These are phyloP conservation scores for Jamesozyma piceae DNA, from an alignment of 805 yeast genomes.

Conservation along the genomic window DNA sequence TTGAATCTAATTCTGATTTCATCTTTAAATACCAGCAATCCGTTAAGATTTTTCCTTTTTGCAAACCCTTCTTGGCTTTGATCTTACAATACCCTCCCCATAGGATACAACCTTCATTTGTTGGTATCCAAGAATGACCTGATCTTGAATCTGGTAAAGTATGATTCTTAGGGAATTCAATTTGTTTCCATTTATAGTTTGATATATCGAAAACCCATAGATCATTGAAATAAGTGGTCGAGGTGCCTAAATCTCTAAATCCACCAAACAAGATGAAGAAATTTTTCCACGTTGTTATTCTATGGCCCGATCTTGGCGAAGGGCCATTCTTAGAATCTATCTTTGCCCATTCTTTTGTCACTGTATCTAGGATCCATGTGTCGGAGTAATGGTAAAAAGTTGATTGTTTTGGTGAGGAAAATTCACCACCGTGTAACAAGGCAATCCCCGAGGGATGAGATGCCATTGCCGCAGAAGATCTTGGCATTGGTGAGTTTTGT, in stretches of 20 bases:
- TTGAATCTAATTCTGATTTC: constrained; percentile 64
- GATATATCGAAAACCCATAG: constrained; percentile 89
- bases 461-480: constrained; percentile 90
- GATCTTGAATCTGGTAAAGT: constrained; percentile 83
- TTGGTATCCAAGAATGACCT: constrained; percentile 80
- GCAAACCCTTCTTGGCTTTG: constrained; percentile 68
- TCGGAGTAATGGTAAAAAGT: constrained; percentile 95
- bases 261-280: constrained; percentile 83
- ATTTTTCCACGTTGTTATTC: constrained; percentile 88
- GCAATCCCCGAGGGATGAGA: constrained; percentile 86
- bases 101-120: constrained; percentile 69
- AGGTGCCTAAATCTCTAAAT: constrained; percentile 77
- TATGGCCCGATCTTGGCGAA: constrained; percentile 81
- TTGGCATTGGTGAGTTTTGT: constrained; percentile 81
- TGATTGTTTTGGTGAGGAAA: constrained; percentile 89
- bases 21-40: constrained; percentile 85
- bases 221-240: constrained; percentile 76
- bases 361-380: constrained; percentile 85
- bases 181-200: constrained; percentile 82
- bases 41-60: constrained; percentile 79
- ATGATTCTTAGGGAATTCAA: constrained; percentile 76
- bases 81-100: constrained; percentile 89
- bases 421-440: constrained; percentile 90
- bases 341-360: constrained; percentile 82
- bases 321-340: constrained; percentile 59